These are phyloP conservation scores for Acer negundo DNA, from an alignment of 345 rosid species.

Conservation along the genomic window DNA sequence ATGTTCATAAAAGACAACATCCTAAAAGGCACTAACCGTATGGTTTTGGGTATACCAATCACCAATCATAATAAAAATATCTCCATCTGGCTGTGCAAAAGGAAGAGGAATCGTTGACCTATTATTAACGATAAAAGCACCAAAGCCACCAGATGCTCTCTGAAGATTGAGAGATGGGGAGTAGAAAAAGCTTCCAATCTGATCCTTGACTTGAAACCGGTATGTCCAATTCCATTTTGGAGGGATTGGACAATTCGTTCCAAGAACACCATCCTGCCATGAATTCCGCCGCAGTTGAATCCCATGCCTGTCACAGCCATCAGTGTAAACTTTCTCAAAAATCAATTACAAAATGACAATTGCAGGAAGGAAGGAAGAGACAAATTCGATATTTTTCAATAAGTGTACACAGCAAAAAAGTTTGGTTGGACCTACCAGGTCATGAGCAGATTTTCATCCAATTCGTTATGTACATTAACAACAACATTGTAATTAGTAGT, in stretches of 20 bases:
- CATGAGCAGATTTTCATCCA: conserved; percentile 76
- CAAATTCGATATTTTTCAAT: neutral
- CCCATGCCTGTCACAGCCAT: conserved; percentile 64
- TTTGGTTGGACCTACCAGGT: conserved; percentile 59
- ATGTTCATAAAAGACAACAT: neutral
- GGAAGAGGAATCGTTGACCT: conserved; percentile 65
- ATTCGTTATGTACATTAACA: conserved; percentile 61
- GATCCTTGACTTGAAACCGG: conserved; percentile 91
- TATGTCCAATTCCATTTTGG: conserved; percentile 70
- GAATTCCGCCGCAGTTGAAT: conserved; percentile 82
- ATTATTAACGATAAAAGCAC: conserved; percentile 74
- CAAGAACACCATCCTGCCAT: conserved; percentile 91
- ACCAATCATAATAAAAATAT: conserved; percentile 63
- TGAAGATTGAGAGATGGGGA: conserved; percentile 80
- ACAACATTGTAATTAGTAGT: conserved; percentile 81
- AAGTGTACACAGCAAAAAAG: neutral
- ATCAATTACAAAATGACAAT: neutral
- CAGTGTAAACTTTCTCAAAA: conserved; percentile 10
- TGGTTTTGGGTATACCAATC: conserved; percentile 91
- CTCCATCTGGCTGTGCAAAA: conserved; percentile 77
- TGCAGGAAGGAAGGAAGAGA: neutral
- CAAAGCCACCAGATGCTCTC: conserved; percentile 94
- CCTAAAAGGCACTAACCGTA: conserved; percentile 50
- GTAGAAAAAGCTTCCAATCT: conserved; percentile 94
- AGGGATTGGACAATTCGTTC: conserved; percentile 88